phyloP scores from a whole-genome alignment of 2,329 filamentous ascomycete genomes.

The Aspergillus puulaauensis region DNA sequence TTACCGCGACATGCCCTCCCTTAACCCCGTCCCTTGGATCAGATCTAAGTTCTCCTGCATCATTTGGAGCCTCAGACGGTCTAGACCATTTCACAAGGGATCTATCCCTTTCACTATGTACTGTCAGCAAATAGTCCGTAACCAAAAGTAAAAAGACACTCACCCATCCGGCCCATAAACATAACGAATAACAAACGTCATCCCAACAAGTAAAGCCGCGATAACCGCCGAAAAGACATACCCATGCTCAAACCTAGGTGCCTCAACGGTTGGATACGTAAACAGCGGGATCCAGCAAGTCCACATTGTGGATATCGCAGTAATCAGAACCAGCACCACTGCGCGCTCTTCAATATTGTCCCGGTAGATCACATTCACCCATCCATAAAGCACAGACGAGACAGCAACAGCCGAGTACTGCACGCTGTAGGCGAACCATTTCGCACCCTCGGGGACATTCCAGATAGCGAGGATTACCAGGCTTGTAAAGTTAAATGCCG shows the following conservation, averaged over 20 bases:
- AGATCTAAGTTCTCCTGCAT: neutral
- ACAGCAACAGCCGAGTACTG: slow-evolving; percentile 4
- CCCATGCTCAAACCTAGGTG: neutral
- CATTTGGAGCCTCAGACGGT: neutral
- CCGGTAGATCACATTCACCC: neutral
- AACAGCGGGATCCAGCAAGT: neutral
- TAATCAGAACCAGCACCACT: neutral
- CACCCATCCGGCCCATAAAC: neutral
- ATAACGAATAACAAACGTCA: neutral
- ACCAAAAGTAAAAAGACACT: neutral
- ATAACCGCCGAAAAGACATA: neutral
- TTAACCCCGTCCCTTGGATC: neutral
- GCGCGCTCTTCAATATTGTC: slow-evolving; percentile 4
- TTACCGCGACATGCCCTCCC: neutral
- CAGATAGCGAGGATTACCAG: neutral
- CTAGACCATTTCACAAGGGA: neutral
- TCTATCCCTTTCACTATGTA: neutral
- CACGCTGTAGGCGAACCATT: neutral
- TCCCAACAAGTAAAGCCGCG: neutral
- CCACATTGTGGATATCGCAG: neutral
- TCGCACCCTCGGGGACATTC: neutral
- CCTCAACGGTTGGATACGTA: neutral
- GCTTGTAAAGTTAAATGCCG: neutral
- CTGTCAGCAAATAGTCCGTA: neutral
- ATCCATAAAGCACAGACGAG: neutral